phyloP scores from a whole-genome alignment of 768 basidiomycete species.

The Chiua virens region DNA sequence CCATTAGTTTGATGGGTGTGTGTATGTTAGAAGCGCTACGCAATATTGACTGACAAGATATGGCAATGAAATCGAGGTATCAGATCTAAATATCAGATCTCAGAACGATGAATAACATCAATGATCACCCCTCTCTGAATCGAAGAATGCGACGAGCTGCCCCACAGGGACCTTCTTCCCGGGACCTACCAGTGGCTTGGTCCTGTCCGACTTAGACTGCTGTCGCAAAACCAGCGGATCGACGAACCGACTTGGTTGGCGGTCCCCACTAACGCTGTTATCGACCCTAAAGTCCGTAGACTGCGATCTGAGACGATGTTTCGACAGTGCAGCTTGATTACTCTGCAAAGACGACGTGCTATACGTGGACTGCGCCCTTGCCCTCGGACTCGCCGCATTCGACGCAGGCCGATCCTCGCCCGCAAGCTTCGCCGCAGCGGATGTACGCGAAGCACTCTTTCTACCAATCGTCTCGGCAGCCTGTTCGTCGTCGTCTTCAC shows the following conservation, averaged over 20 bases:
- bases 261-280: conserved; percentile 13
- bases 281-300: conserved; percentile 36
- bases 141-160: conserved; percentile 84
- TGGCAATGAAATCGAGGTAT: not conserved
- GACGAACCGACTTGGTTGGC: conserved; percentile 52
- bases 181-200: conserved; percentile 33
- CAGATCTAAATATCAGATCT: not conserved
- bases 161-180: conserved; percentile 71
- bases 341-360: conserved; percentile 34
- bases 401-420: conserved; percentile 20
- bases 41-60: not conserved
- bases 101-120: not conserved
- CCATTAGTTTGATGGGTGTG: no score
- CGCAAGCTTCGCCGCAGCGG: conserved; percentile 36
- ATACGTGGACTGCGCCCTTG: conserved; percentile 63
- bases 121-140: conserved; percentile 34
- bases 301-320: conserved; percentile 38
- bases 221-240: conserved; percentile 73
- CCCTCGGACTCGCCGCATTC: conserved; percentile 26
- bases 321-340: conserved; percentile 25
- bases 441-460: conserved; percentile 31
- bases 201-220: conserved; percentile 50
- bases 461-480: conserved; percentile 58
- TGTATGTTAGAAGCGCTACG: no score
- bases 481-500: conserved; percentile 37